phyloP scores from a whole-genome alignment of 192 early-diverging fungal species.

The Coemansia sp. region DNA sequence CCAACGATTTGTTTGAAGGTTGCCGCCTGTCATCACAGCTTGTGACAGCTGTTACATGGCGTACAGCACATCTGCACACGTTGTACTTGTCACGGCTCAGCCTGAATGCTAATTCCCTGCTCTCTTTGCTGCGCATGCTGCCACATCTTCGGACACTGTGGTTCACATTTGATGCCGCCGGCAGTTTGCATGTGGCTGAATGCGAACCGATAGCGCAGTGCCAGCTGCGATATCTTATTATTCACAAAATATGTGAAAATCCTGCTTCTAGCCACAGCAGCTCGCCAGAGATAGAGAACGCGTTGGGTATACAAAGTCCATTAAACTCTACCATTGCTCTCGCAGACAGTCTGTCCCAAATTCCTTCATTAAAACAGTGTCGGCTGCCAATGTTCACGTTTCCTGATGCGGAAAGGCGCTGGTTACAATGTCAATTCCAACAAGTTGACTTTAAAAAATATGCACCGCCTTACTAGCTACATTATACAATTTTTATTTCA shows the following conservation, averaged over 20 bases:
- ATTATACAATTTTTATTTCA: background rate
- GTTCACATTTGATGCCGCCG: slow-evolving; percentile 33
- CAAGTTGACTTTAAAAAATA: slow-evolving; percentile 42
- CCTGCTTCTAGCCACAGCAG: background rate
- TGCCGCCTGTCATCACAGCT: slow-evolving; percentile 25
- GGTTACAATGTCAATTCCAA: slow-evolving; percentile 20
- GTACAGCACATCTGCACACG: slow-evolving; percentile 17
- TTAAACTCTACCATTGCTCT: slow-evolving; percentile 8
- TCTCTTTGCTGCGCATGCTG: slow-evolving; percentile 17
- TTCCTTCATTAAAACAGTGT: slow-evolving; percentile 31
- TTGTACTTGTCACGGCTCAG: slow-evolving; percentile 36
- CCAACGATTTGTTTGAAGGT: slow-evolving; percentile 48
- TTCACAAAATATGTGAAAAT: slow-evolving; percentile 19
- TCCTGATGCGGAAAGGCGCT: slow-evolving; percentile 27
- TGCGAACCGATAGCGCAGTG: background rate
- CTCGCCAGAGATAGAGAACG: background rate
- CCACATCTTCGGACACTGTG: slow-evolving; percentile 40
- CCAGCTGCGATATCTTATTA: slow-evolving; percentile 31
- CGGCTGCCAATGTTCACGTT: slow-evolving; percentile 52
- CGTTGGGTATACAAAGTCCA: background rate
- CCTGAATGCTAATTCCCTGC: slow-evolving; percentile 13
- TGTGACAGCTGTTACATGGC: slow-evolving; percentile 21
- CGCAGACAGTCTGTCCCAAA: slow-evolving; percentile 9
- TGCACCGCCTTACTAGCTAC: slow-evolving; percentile 35
- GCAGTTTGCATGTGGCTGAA: background rate